Evolutionary conservation across 495 filamentous ascomycete species (phyloP).

Genomic region (Xylaria cubensis): DNA sequence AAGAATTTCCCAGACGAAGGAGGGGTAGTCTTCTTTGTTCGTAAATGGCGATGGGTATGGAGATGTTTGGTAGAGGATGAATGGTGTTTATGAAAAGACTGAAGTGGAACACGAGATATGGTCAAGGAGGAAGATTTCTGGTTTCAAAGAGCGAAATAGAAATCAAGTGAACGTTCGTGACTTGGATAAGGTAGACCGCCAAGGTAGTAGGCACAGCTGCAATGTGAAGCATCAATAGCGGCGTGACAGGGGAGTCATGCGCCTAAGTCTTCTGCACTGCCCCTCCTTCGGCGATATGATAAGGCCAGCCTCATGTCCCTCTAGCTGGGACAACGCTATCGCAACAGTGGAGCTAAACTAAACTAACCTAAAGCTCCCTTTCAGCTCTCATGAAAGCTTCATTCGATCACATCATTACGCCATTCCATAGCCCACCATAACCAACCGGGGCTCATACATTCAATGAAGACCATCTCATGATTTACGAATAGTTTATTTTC

Average conservation of each 20-base stretch:
- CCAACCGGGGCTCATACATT: not conserved
- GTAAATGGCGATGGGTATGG: not conserved
- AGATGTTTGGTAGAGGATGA: not conserved
- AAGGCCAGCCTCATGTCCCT: not conserved
- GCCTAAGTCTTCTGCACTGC: not conserved
- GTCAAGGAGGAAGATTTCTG: not conserved
- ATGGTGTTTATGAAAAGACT: not conserved
- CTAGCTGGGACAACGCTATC: not conserved
- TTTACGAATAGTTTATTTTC: too few relatives aligned
- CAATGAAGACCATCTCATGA: constrained; percentile 1
- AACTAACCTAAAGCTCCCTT: not conserved
- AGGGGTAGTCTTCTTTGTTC: constrained; percentile 12
- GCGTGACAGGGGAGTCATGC: constrained; percentile 21
- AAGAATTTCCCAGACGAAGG: constrained; percentile 1
- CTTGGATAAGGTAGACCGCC: not conserved
- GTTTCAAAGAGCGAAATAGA: not conserved
- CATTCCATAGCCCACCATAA: not conserved
- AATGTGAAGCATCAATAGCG: constrained; percentile 2
- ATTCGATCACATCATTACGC: not conserved
- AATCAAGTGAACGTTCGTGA: not conserved
- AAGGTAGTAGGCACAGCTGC: not conserved
- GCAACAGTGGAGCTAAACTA: not conserved
- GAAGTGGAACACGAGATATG: not conserved
- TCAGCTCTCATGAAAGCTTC: constrained; percentile 20
- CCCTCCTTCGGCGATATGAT: constrained; percentile 10